Percentiles rank a stretch among this genome's conserved stretches.
phyloP scores from a whole-genome alignment of 2,329 filamentous ascomycete genomes.

The Nothomitra cinnamomea region DNA sequence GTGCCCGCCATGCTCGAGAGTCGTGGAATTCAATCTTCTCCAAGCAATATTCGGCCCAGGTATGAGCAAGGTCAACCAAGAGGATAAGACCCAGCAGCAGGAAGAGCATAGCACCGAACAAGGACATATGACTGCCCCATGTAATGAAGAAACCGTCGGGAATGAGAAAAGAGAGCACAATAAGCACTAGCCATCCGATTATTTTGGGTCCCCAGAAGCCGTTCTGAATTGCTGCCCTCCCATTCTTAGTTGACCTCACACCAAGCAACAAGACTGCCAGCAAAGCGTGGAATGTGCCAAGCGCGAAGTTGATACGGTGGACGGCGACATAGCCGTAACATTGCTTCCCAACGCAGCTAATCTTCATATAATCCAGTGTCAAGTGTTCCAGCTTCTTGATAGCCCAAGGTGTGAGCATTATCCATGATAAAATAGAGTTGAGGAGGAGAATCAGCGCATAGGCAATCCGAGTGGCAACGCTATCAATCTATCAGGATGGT shows the following conservation, averaged over 20 bases:
- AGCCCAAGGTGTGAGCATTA: constrained; percentile 98
- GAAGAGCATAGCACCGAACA: constrained; percentile 81
- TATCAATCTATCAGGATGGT: constrained; percentile 21
- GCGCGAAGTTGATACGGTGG: constrained; percentile 93
- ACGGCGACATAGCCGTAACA: constrained; percentile 95
- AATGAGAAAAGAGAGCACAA: constrained; percentile 88
- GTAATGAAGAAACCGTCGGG: constrained; percentile 88
- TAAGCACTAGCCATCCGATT: constrained; percentile 68
- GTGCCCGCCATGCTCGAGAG: constrained; percentile 64
- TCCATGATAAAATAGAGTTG: constrained; percentile 95
- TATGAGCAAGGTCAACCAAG: constrained; percentile 86
- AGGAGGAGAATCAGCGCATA: constrained; percentile 88
- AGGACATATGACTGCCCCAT: constrained; percentile 88
- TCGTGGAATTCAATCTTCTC: constrained; percentile 83
- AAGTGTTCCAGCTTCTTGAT: constrained; percentile 88
- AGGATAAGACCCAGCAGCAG: constrained; percentile 82
- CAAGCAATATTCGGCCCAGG: constrained; percentile 92
- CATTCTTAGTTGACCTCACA: constrained; percentile 72
- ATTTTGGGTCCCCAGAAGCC: constrained; percentile 99
- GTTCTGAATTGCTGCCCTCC: constrained; percentile 79
- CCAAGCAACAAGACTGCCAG: constrained; percentile 74
- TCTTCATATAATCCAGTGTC: constrained; percentile 89
- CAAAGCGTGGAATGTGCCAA: constrained; percentile 82
- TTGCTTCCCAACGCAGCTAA: constrained; percentile 75
- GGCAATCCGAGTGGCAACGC: constrained; percentile 90